Evolutionary conservation across 2,329 filamentous ascomycete species (phyloP), one percentile per base, ranked within the genome.

Genomic region (Akanthomyces muscarius): DNA sequence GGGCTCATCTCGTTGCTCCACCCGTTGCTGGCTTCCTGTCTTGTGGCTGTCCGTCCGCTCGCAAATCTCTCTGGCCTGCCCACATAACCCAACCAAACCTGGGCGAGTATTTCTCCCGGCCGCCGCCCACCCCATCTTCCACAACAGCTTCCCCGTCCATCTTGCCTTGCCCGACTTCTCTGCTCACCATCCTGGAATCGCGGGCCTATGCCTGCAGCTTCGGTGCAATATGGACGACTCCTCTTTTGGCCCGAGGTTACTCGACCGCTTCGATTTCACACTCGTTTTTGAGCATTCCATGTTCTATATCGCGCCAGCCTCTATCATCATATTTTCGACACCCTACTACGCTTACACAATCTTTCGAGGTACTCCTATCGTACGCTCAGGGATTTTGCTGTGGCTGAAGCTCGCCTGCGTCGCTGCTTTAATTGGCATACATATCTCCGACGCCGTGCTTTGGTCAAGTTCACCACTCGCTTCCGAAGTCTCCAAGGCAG

Each of bases 401-500:
- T 71, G 70, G 67, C 10, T 61, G 0, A 72, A 71, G 59, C n/a
- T 69, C 48, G 68, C 18, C 54, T 54, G 18, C 2, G 7, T 28
- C 0, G 0, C 7, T 1, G 6, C 4, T 5, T 1, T 48, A 25
- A 4, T 14, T 4, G 0, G 0, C 1, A 11, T 75, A 38, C 69
- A 72, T 64, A 45, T 69, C 14, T 38, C 66, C 5, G 67, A 74
- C 2, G 60, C 69, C 2, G 66, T 64, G 2, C 64, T 76, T 2
- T 75, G 71, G 73, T 65, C 63, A 11, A 13, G 25, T 8, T 45
- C 47, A 14, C 14, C 45, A 14, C 23, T 51, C 36, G 8, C 21
- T 8, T 69, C 71, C 1, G 63, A 65, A 28, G 67, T 67, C 1
- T 73, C 74, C 1, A 52, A 74, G 1, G 67, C 74, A 0, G 70